Percentiles rank a stretch among this genome's conserved stretches.
Conservation (phyloP, 768 basidiomycete genomes). For the Mycena polygramma region DNA sequence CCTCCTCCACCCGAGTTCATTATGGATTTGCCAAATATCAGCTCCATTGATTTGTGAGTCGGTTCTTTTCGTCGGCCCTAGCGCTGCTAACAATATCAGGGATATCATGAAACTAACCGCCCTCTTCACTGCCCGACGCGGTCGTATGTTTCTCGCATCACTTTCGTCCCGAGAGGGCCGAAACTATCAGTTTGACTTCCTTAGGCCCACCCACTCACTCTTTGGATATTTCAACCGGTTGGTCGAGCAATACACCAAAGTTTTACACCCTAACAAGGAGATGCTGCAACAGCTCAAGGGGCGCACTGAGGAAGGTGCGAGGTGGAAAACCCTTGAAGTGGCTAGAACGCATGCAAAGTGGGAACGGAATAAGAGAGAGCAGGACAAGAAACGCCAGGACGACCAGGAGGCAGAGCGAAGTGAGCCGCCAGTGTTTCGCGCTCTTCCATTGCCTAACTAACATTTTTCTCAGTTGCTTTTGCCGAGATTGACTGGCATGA, state of each 20-base stretch:
- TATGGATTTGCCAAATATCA: conserved; percentile 89
- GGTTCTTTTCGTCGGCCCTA: conserved; percentile 7
- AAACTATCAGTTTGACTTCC: conserved; percentile 98
- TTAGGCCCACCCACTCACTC: conserved; percentile 94
- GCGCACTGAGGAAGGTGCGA: conserved; percentile 72
- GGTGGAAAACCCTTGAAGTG: conserved; percentile 84
- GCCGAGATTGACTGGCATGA: conserved; percentile 99
- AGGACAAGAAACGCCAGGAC: conserved; percentile 88
- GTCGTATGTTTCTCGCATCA: conserved; percentile 85
- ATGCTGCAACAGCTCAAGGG: conserved; percentile 77
- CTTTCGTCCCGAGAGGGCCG: conserved; percentile 91
- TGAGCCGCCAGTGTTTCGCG: conserved; percentile 53
- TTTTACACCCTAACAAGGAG: conserved; percentile 87
- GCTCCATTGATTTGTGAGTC: conserved; percentile 89
- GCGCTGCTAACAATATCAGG: conserved; percentile 52
- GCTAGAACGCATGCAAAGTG: conserved; percentile 87
- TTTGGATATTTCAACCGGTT: conserved; percentile 98
- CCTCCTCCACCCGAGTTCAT: conserved; percentile 88
- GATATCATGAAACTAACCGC: conserved; percentile 98
- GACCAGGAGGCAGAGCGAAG: conserved; percentile 93
- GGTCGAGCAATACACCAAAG: conserved; percentile 95
- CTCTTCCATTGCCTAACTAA: conserved; percentile 14
- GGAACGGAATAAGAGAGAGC: conserved; percentile 87
- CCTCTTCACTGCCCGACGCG: conserved; percentile 93
- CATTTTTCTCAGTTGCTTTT: conserved; percentile 75